Evolutionary conservation across 306 rosid species (phyloP).

Genomic region (Rosa persica): DNA sequence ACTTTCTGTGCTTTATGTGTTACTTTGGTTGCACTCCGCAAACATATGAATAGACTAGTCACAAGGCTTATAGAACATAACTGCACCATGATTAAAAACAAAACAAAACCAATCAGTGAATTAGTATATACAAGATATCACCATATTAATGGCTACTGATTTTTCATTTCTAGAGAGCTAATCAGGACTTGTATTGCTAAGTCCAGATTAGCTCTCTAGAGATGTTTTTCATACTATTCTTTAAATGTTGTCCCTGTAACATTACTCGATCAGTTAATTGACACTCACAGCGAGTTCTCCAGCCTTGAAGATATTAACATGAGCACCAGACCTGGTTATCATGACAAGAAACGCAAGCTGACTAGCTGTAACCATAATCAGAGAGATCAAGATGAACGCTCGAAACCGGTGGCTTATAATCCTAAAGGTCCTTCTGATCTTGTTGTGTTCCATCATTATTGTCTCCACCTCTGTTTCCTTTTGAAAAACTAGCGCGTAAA

Average conservation of each 20-base stretch:
- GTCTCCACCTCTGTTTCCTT: constrained; percentile 61
- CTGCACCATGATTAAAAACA: constrained; percentile 45
- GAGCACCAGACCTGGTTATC: constrained; percentile 46
- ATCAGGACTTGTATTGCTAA: too few relatives aligned
- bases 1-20: constrained; percentile 84
- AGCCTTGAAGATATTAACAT: constrained; percentile 62
- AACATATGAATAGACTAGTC: constrained; percentile 72
- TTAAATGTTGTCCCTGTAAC: too few relatives aligned
- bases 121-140: constrained; percentile 8
- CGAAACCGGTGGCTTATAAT: constrained; percentile 85
- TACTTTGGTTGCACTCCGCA: constrained; percentile 76
- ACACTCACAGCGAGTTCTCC: constrained; percentile 80
- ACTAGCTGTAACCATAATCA: constrained; percentile 74
- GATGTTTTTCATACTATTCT: too few relatives aligned
- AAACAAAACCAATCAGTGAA: not conserved
- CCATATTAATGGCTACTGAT: too few relatives aligned
- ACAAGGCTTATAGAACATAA: constrained; percentile 71
- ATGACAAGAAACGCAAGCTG: constrained; percentile 66
- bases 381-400: constrained; percentile 58
- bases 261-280: too few relatives aligned
- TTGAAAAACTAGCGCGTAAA: constrained; percentile 58
- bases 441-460: constrained; percentile 68
- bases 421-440: constrained; percentile 53
- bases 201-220: too few relatives aligned
- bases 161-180: too few relatives aligned